phyloP scores from a whole-genome alignment of 2,329 filamentous ascomycete genomes.

The Paecilomyces dactylethromorphus region DNA sequence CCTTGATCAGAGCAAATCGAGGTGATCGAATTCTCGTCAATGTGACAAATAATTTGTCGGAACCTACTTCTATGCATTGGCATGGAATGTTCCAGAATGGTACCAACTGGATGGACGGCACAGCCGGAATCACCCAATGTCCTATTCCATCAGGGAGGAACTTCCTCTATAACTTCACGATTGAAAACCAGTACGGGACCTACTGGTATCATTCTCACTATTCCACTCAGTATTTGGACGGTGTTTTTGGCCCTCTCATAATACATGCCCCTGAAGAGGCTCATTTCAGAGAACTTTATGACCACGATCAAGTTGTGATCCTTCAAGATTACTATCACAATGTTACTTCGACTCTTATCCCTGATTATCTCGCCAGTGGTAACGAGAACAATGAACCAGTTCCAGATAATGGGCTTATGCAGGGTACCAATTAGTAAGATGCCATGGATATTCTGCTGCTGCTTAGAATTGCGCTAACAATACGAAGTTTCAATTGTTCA shows the following conservation, averaged over 20 bases:
- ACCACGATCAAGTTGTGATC: slow-evolving; percentile 15
- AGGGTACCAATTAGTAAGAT: slow-evolving; percentile 4
- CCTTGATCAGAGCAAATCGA: slow-evolving; percentile 17
- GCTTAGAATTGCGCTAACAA: background rate
- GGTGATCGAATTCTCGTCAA: slow-evolving; percentile 15
- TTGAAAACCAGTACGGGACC: slow-evolving; percentile 28
- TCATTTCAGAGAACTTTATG: slow-evolving; percentile 4
- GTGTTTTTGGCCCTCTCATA: background rate
- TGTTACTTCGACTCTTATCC: slow-evolving; percentile 8
- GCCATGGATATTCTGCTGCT: background rate
- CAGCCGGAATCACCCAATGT: slow-evolving; percentile 34
- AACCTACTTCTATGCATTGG: slow-evolving; percentile 34
- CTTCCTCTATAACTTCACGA: slow-evolving; percentile 31
- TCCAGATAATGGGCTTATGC: slow-evolving; percentile 4
- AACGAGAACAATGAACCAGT: slow-evolving; percentile 11
- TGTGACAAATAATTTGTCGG: slow-evolving; percentile 3
- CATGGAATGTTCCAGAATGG: slow-evolving; percentile 30
- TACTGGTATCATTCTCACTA: slow-evolving; percentile 33
- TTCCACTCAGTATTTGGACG: background rate
- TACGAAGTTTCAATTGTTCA: slow-evolving; percentile 10
- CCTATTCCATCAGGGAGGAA: slow-evolving; percentile 35
- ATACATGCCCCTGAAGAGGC: slow-evolving; percentile 3
- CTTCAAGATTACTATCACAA: slow-evolving; percentile 15
- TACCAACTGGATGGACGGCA: slow-evolving; percentile 35
- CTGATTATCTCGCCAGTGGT: slow-evolving; percentile 17